Evolutionary conservation across 352 stramenopile species (phyloP), one percentile per base, ranked within the genome.

Genomic region (Globisporangium cystogenes): DNA sequence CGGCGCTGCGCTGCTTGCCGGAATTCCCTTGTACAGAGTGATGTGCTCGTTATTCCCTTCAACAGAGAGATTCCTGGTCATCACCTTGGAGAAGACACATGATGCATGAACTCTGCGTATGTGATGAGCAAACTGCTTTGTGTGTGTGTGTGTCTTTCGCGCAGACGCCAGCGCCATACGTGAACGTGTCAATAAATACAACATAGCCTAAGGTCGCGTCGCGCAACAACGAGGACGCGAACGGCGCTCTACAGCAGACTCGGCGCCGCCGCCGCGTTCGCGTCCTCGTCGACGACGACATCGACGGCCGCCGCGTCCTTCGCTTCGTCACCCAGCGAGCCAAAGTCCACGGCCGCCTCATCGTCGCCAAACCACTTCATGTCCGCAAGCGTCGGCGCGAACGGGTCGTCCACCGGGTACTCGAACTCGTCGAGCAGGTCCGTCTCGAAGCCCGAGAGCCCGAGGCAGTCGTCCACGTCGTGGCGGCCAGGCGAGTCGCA

Each of bases 401-500:
- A 89, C 27, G 80, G 67, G 44, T 92, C 75, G 36, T 90, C 79
- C n/a, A 92, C 78, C 0, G 82, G 76, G 65, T 89, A 90, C 36
- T 87, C 77, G 53, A 94, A 89, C 58, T 90, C 72, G 55, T 92
- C 81, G 59, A 92, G 83, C 7, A 90, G 55, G 20, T 87, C 74
- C 21, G 74, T 81, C 42, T 86, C 77, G 21, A 81, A 82, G 53
- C 67, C 71, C 53, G 64, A 66, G 51, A 70, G 52, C 18, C 65
- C 57, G 18, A 70, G 56, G 31, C 67, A 67, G 46, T 86, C 71
- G 36, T 78, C 70, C 15, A 80, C 64, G 16, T 70, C 64, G 16
- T 70, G 45, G 7, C 33, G 55, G 33, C 75, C 74, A 0, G 80
- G 74, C 27, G 77, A 76, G 44, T 68, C 66, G 54, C 75, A 86